Evolutionary conservation across 768 basidiomycete genomes (phyloP).

Genomic region (Russula griseocarnosa): DNA sequence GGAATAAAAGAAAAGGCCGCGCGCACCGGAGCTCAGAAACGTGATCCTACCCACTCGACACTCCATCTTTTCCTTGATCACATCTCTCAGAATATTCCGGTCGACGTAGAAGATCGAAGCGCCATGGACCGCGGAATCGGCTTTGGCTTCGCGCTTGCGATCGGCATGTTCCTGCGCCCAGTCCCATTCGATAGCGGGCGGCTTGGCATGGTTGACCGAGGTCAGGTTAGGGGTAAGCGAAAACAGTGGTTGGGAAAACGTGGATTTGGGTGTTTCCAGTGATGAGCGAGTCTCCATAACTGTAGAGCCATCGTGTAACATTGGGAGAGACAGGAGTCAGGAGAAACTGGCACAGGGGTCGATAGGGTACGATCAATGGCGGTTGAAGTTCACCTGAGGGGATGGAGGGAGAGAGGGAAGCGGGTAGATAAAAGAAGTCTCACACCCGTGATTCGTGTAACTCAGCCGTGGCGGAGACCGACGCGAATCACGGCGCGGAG

Average conservation of each 20-base stretch:
- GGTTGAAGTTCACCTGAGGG: background rate
- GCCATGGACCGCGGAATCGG: conserved; percentile 59
- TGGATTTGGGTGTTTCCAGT: conserved; percentile 11
- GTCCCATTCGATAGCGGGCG: conserved; percentile 53
- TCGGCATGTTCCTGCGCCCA: conserved; percentile 73
- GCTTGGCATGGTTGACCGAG: background rate
- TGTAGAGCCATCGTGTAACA: conserved; percentile 24
- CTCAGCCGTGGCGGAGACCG: background rate
- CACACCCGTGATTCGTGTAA: background rate
- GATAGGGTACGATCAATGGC: background rate
- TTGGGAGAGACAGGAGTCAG: background rate
- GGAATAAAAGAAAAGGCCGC: conserved; percentile 17
- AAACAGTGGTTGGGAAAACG: background rate
- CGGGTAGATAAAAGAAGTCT: background rate
- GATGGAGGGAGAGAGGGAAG: background rate
- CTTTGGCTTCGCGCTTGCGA: conserved; percentile 56
- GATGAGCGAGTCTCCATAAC: conserved; percentile 11
- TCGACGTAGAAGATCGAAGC: conserved; percentile 72
- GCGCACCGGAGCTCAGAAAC: conserved; percentile 72
- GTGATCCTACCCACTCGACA: conserved; percentile 63
- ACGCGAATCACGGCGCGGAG: background rate
- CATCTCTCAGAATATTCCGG: conserved; percentile 66
- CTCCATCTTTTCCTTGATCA: conserved; percentile 67
- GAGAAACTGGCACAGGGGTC: background rate
- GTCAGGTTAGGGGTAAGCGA: conserved; percentile 4